Percentiles rank a stretch among this genome's conserved stretches.
Evolutionary conservation across 2,329 filamentous ascomycete species (phyloP).

Genomic region (Paecilomyces formosus): DNA sequence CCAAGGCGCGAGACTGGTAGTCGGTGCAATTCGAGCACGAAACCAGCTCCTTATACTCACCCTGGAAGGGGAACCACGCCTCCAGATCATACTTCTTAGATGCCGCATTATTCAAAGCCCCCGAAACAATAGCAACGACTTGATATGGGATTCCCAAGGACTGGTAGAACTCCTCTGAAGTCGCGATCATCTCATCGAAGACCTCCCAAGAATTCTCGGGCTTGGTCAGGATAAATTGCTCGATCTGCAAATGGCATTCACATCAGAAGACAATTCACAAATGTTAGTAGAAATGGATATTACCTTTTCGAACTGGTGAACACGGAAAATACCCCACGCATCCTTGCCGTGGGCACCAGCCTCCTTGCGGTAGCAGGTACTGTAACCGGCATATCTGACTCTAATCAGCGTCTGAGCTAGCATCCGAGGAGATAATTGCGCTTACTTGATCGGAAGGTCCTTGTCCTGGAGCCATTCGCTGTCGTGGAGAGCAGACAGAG

Average conservation of each 20-base stretch:
- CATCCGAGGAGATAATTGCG: background rate
- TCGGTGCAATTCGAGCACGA: constrained; percentile 98
- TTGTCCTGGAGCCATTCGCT: constrained; percentile 84
- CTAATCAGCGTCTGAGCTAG: background rate
- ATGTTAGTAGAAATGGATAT: constrained; percentile 2
- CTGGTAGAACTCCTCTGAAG: constrained; percentile 92
- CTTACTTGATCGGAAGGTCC: constrained; percentile 79
- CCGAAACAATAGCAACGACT: constrained; percentile 91
- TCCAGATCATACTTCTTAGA: constrained; percentile 95
- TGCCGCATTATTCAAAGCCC: constrained; percentile 81
- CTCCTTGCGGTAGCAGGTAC: constrained; percentile 92
- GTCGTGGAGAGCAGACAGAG: constrained; percentile 84
- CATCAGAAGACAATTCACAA: constrained; percentile 6
- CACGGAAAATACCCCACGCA: constrained; percentile 96
- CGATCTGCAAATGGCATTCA: constrained; percentile 41
- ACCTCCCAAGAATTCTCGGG: constrained; percentile 88
- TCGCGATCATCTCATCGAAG: constrained; percentile 87
- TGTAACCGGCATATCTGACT: constrained; percentile 69
- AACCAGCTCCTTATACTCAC: constrained; percentile 97
- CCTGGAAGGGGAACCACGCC: constrained; percentile 93
- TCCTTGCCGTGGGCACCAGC: constrained; percentile 87
- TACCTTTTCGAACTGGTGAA: constrained; percentile 95
- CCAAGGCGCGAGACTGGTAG: constrained; percentile 88
- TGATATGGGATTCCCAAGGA: constrained; percentile 83
- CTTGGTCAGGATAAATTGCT: constrained; percentile 73